Evolutionary conservation across 371 early-diverging fungal genomes (phyloP).

Genomic region (Apophysomyces ossiformis): DNA sequence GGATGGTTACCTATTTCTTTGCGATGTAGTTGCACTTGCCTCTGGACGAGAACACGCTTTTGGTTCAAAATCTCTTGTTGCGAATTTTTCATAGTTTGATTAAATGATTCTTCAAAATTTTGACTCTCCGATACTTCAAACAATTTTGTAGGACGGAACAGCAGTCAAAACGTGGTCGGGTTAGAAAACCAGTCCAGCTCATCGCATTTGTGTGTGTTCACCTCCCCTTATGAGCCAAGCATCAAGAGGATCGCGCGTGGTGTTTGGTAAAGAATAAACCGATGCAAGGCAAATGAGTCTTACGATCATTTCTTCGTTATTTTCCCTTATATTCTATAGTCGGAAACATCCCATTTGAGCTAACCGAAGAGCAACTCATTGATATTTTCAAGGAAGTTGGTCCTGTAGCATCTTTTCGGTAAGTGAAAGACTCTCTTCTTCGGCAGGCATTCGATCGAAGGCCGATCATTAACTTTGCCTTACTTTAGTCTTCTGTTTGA

Average conservation of each 20-base stretch:
- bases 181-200: not conserved
- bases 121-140: not conserved
- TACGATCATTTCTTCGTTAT: not conserved
- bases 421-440: conserved; percentile 2
- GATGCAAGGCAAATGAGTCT: not conserved
- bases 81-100: too few species aligned
- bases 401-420: conserved; percentile 80
- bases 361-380: conserved; percentile 87
- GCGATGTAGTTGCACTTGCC: too few species aligned
- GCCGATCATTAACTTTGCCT: not conserved
- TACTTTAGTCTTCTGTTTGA: conserved; percentile 79
- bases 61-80: too few species aligned
- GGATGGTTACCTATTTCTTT: too few species aligned
- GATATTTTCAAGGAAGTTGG: conserved; percentile 92
- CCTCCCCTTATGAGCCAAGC: conserved; percentile 27
- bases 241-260: conserved; percentile 58
- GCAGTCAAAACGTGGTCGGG: too few species aligned
- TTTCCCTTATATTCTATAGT: conserved; percentile 40
- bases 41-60: too few species aligned
- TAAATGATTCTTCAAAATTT: too few species aligned
- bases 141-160: not conserved
- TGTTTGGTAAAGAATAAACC: conserved; percentile 49
- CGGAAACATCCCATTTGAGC: conserved; percentile 87
- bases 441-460: too few species aligned
- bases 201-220: too few species aligned